Conservation (phyloP, 345 rosid genomes). For the Brassica incana region DNA sequence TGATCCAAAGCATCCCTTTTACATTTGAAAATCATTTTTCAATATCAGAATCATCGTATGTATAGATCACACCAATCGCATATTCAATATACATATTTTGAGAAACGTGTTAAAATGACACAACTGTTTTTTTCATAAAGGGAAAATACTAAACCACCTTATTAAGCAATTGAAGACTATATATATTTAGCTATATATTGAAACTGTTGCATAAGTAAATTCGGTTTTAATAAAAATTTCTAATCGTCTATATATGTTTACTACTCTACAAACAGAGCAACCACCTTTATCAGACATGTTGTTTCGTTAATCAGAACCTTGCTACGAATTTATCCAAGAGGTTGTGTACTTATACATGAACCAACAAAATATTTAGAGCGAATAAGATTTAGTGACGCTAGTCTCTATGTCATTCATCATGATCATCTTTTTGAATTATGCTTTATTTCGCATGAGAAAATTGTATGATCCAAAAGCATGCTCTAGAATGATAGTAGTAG, state of each 20-base stretch:
- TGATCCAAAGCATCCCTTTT: not conserved
- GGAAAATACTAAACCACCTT: not conserved
- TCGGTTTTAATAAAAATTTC: not conserved
- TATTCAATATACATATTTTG: not conserved
- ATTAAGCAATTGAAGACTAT: not conserved
- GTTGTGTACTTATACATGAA: not conserved
- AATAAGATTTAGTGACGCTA: constrained; percentile 5
- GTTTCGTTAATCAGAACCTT: not conserved
- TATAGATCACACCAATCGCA: not conserved
- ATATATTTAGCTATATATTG: not conserved
- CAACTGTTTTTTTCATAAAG: not conserved
- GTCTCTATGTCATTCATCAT: not conserved
- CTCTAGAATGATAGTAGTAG: constrained; percentile 7
- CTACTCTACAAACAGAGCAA: not conserved
- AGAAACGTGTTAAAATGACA: not conserved
- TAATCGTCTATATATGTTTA: not conserved
- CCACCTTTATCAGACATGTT: not conserved
- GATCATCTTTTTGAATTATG: not conserved
- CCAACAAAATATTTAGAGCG: not conserved
- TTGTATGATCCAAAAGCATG: not conserved
- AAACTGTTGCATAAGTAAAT: not conserved
- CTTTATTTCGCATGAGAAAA: not conserved
- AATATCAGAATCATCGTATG: not conserved
- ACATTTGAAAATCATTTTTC: not conserved
- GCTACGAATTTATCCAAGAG: not conserved